Conservation (phyloP, 139 green algal species). For the Tetraselmis chui region DNA sequence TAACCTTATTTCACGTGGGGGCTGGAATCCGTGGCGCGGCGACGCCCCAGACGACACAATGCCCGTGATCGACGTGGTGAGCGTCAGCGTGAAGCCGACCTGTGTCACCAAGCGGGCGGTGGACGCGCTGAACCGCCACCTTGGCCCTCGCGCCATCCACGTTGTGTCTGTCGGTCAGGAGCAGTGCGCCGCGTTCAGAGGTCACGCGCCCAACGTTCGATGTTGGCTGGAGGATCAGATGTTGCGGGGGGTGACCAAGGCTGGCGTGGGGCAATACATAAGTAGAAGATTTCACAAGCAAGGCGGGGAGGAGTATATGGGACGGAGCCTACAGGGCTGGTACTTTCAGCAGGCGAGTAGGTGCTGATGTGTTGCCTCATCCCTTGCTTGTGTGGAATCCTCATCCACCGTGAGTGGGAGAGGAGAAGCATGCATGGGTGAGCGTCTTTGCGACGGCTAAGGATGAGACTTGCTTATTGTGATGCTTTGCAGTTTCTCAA, state of each 20-base stretch:
- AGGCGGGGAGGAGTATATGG: constrained; percentile 19
- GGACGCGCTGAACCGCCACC: constrained; percentile 14
- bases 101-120: constrained; percentile 27
- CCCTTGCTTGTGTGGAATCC: neutral
- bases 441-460: neutral
- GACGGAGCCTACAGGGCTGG: constrained; percentile 25
- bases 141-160: constrained; percentile 23
- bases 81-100: constrained; percentile 26
- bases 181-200: constrained; percentile 17
- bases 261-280: constrained; percentile 9
- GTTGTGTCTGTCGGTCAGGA: constrained; percentile 16
- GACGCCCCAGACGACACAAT: neutral
- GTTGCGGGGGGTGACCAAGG: constrained; percentile 15
- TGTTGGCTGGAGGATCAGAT: constrained; percentile 21
- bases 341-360: constrained; percentile 38
- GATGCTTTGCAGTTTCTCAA: constrained; percentile 33
- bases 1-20: neutral
- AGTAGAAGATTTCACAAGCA: constrained; percentile 1
- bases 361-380: neutral
- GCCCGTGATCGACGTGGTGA: neutral
- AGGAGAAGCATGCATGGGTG: neutral
- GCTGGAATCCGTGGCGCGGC: neutral
- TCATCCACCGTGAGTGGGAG: too few species aligned
- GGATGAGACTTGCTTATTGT: neutral
- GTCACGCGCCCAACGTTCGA: constrained; percentile 22